Evolutionary conservation across 2,329 filamentous ascomycete species (phyloP).

Genomic region (Clonostachys chloroleuca): DNA sequence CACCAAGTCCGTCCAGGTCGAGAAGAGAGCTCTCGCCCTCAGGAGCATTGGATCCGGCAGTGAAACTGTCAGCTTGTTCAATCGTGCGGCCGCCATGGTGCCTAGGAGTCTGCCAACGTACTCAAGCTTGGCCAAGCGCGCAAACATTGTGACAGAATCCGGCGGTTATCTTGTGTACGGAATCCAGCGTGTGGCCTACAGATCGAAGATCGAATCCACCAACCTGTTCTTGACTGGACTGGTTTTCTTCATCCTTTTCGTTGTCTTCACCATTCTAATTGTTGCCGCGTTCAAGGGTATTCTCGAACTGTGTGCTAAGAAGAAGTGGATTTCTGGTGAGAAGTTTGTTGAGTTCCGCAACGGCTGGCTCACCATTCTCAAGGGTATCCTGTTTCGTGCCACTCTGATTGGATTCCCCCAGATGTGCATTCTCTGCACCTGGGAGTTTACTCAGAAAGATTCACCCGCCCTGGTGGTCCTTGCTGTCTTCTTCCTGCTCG

Average conservation of each 20-base stretch:
- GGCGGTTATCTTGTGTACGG: constrained; percentile 66
- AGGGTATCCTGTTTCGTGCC: constrained; percentile 89
- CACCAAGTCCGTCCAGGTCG: constrained; percentile 76
- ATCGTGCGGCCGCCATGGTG: constrained; percentile 50
- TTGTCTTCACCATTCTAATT: constrained; percentile 66
- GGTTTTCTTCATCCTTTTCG: constrained; percentile 83
- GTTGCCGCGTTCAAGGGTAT: constrained; percentile 77
- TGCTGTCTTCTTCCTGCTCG: constrained; percentile 83
- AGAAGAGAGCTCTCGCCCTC: constrained; percentile 51
- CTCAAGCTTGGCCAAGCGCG: constrained; percentile 46
- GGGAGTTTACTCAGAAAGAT: constrained; percentile 86
- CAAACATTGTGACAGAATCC: constrained; percentile 46
- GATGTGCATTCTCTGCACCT: constrained; percentile 84
- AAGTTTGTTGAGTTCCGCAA: constrained; percentile 93
- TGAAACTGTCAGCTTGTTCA: constrained; percentile 34
- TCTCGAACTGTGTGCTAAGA: constrained; percentile 71
- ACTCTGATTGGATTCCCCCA: constrained; percentile 89
- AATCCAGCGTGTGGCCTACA: constrained; percentile 86
- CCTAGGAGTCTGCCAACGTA: constrained; percentile 28
- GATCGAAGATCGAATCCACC: constrained; percentile 77
- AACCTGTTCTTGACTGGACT: constrained; percentile 93
- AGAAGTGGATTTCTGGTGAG: constrained; percentile 74
- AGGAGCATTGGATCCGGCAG: constrained; percentile 20
- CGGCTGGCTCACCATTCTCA: constrained; percentile 87
- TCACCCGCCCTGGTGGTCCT: constrained; percentile 83